These are phyloP conservation scores for Fusarium clavum DNA, from an alignment of 2,329 filamentous ascomycete genomes.

Conservation along the genomic window DNA sequence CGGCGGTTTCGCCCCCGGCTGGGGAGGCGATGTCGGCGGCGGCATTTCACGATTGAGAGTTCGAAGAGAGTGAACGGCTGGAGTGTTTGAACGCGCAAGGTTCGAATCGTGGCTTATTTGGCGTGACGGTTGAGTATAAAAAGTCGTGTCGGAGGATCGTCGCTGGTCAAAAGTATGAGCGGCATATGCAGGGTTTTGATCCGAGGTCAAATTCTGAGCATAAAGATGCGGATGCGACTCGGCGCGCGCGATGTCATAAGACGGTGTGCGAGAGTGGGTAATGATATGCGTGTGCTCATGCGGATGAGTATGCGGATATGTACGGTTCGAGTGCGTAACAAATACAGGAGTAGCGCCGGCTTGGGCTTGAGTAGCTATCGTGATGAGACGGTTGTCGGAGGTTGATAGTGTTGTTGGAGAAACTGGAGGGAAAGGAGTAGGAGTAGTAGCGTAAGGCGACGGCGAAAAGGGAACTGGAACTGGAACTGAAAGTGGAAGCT, in stretches of 20 bases:
- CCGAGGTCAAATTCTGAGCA: constrained; percentile 40
- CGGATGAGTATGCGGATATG: background rate
- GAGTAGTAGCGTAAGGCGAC: constrained; percentile 46
- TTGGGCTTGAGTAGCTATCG: constrained; percentile 20
- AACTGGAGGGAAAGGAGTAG: constrained; percentile 43
- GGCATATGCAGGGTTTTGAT: constrained; percentile 48
- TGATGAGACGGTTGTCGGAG: constrained; percentile 23
- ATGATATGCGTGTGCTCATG: background rate
- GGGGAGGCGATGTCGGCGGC: constrained; percentile 59
- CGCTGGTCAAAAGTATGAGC: constrained; percentile 48
- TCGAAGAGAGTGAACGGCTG: constrained; percentile 56
- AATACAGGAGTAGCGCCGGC: constrained; percentile 28
- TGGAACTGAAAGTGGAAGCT: constrained; percentile 42
- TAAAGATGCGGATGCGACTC: constrained; percentile 36
- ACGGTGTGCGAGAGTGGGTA: constrained; percentile 8
- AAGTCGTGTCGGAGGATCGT: constrained; percentile 59
- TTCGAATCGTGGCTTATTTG: constrained; percentile 49
- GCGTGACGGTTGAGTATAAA: constrained; percentile 51
- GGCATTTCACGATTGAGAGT: constrained; percentile 58
- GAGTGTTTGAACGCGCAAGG: constrained; percentile 59
- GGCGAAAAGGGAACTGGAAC: constrained; percentile 40
- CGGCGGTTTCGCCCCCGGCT: constrained; percentile 49
- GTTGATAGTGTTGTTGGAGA: constrained; percentile 34
- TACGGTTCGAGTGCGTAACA: constrained; percentile 1
- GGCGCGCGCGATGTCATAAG: constrained; percentile 37